Evolutionary conservation across 2,329 filamentous ascomycete genomes (phyloP).

Genomic region (Mollisiaceae sp.): DNA sequence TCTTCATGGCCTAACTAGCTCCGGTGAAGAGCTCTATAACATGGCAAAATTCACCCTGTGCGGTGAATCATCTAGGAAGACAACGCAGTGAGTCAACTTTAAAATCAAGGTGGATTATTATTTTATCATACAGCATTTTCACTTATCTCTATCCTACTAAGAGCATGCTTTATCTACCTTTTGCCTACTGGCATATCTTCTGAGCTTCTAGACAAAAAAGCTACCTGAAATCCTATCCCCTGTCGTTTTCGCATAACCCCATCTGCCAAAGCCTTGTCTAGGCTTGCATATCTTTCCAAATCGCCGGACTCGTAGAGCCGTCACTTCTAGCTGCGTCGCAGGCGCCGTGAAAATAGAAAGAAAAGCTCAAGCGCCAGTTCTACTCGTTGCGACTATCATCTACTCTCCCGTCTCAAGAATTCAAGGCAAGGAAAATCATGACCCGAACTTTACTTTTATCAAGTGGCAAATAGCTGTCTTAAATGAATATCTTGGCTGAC

Average conservation of each 20-base stretch:
- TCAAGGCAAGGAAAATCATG: neutral
- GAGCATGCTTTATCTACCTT: neutral
- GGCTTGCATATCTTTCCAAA: neutral
- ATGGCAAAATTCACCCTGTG: neutral
- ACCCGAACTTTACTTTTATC: neutral
- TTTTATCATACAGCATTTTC: neutral
- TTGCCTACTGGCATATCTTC: neutral
- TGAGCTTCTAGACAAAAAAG: neutral
- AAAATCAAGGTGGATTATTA: neutral
- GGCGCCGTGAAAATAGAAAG: neutral
- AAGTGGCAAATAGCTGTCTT: neutral
- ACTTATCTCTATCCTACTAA: neutral
- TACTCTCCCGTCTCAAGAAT: neutral
- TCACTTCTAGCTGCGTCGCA: neutral
- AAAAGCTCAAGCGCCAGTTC: neutral
- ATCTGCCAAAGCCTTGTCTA: neutral
- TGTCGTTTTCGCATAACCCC: neutral
- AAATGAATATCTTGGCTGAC: neutral
- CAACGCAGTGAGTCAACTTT: neutral
- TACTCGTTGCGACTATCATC: neutral
- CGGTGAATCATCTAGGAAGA: neutral
- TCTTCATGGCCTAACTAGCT: too few relatives aligned
- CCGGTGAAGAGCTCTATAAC: neutral
- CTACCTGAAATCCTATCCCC: neutral
- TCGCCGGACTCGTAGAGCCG: neutral